Evolutionary conservation across 2,329 filamentous ascomycete genomes (phyloP).

Genomic region (Biscogniauxia mediterranea): DNA sequence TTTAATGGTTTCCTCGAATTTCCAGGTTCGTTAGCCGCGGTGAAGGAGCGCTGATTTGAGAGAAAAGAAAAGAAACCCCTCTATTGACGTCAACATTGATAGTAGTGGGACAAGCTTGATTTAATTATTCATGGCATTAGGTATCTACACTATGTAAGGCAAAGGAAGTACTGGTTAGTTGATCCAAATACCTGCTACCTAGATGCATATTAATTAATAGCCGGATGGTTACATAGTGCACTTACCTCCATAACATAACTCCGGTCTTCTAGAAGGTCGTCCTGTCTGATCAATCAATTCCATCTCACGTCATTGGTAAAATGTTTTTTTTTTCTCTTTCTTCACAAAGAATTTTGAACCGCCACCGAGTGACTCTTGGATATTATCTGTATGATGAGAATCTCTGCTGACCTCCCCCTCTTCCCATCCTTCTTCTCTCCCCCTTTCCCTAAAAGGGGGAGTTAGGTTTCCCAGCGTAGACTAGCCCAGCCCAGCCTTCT

Average conservation of each 20-base stretch:
- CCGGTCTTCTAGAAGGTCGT: neutral
- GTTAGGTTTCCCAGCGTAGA: neutral
- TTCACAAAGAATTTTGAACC: too few relatives aligned
- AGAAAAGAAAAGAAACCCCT: too few relatives aligned
- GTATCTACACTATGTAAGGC: too few relatives aligned
- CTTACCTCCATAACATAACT: neutral
- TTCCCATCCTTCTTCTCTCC: too few relatives aligned
- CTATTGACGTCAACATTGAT: too few relatives aligned
- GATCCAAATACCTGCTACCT: neutral
- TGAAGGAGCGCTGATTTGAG: too few relatives aligned
- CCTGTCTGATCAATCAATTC: neutral
- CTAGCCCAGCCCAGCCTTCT: too few relatives aligned
- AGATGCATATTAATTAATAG: neutral
- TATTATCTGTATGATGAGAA: neutral
- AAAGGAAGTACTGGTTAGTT: neutral
- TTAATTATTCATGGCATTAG: too few relatives aligned
- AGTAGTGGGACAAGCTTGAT: too few relatives aligned
- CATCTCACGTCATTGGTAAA: neutral
- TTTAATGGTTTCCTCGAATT: too few relatives aligned
- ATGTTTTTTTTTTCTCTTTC: neutral
- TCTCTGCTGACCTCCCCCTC: neutral
- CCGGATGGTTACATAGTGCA: neutral
- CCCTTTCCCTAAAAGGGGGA: neutral
- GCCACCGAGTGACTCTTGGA: neutral
- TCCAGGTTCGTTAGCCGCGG: too few relatives aligned